Evolutionary conservation across 164 flowering plant genomes (phyloP).

Genomic region (Chimonanthus praecox): DNA sequence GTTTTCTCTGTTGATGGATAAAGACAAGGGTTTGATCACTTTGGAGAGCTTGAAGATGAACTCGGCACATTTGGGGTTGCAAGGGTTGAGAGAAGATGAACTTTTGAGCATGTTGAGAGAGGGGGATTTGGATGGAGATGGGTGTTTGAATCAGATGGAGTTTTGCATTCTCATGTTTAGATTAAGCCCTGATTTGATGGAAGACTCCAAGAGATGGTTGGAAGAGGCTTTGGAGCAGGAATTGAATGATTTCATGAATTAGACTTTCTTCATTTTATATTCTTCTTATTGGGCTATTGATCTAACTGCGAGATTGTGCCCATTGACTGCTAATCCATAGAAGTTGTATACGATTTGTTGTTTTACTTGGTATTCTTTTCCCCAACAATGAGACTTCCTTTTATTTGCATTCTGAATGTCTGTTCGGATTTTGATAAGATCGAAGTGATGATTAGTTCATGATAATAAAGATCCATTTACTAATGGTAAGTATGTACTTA

Average conservation of each 20-base stretch:
- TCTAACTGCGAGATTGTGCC: neutral
- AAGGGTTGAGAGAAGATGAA: conserved; percentile 26
- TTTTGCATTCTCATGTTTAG: conserved; percentile 55
- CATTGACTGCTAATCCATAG: neutral
- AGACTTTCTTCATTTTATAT: neutral
- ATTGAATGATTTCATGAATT: conserved; percentile 6
- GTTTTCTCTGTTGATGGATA: conserved; percentile 29
- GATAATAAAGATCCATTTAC: too few relatives aligned
- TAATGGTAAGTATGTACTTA: conserved; percentile 42
- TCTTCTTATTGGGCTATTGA: neutral
- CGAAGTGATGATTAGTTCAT: too few relatives aligned
- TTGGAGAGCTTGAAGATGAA: conserved; percentile 31
- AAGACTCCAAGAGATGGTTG: conserved; percentile 17
- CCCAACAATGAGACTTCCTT: too few relatives aligned
- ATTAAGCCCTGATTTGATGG: conserved; percentile 43
- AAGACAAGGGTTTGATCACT: conserved; percentile 24
- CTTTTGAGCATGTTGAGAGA: conserved; percentile 37
- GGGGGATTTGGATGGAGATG: conserved; percentile 59
- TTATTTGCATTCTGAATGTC: too few relatives aligned
- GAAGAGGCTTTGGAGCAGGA: conserved; percentile 12
- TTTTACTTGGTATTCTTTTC: too few relatives aligned
- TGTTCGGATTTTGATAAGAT: too few relatives aligned
- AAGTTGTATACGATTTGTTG: neutral
- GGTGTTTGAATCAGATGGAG: conserved; percentile 42
- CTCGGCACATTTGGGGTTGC: conserved; percentile 17